Evolutionary conservation across 2,329 filamentous ascomycete genomes (phyloP), one percentile per base, ranked within the genome.

Genomic region (Phoma herbarum): DNA sequence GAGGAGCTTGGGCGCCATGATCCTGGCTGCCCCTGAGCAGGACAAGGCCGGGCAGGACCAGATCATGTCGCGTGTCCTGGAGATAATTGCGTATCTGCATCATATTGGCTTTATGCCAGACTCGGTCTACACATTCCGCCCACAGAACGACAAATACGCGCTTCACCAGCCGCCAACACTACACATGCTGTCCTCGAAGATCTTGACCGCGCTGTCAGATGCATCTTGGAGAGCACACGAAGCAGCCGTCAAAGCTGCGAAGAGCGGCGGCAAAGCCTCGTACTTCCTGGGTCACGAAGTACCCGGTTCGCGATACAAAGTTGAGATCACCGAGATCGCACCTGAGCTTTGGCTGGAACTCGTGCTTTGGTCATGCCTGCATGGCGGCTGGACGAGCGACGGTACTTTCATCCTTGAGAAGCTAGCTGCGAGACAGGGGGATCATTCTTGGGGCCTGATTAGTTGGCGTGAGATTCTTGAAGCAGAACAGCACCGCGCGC

Each of bases 301-400:
- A 28, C 80, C 79, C 5, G 77, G 78, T 1, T 78, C 78, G 28
- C 75, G 77, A 26, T 81, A 78, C 62, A 78, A 75, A 42, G 68
- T 80, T 1, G 68, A 72, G 16, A 74, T 80, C 8, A 74, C 75
- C 6, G 79, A 76, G 18, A 62, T 83, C 11, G 68, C 75, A 1
- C 77, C 80, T 1, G 82, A 83, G 57, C 68, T 84, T 14, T 84
- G 82, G 82, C 67, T 84, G 18, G 82, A 84, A 64, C 72, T 84
- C n/a, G 76, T 84, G 20, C 70, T 84, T 3, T 83, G 81, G 81
- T 80, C 81, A 14, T 83, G 81, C 62, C 62, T 83, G 8, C 78
- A 82, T 50, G 81, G 81, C 20, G 79, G 79, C 6, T 83, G 81
- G 80, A 69, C 78, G 8, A 45, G 66, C 12, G 78, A 82, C 51